Evolutionary conservation across 2,329 filamentous ascomycete species (phyloP), one percentile per base, ranked within the genome.

Genomic region (Colletotrichum plurivorum): DNA sequence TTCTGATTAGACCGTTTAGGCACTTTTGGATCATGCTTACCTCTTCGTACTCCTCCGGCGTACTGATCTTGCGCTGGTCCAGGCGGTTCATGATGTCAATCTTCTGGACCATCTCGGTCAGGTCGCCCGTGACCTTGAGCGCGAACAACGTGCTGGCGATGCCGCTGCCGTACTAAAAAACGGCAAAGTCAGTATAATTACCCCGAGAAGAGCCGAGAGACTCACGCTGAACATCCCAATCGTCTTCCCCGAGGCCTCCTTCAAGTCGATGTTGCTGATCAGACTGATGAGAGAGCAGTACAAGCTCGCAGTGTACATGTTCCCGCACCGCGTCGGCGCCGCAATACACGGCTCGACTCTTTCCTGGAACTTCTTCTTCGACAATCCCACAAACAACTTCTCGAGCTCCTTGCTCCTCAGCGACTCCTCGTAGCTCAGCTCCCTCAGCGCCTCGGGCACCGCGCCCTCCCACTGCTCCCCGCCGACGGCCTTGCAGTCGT

Each of bases 271-370:
- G 72, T 87, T 85, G 78, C 82, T 84, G 69, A 90, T 78, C 69
- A 90, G 77, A 70, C 84, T 84, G 71, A 84, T 83, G 22, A 90
- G 80, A 65, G 86, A 86, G 66, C 83, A 84, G 75, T 89, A 90
- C 64, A 90, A 86, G 76, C 90, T 90, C 70, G 77, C 83, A 72
- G 82, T 84, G 80, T 85, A 85, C 83, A 85, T 84, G 82, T 85
- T 86, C 70, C 84, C 78, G 74, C 88, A 73, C 76, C 45, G 56
- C 0, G 39, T 63, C 25, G 51, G 51, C 2, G 51, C 60, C 2
- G 51, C 60, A 12, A 63, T 63, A 5, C 51, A 63, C n/a, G 60
- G 60, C n/a, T 63, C 51, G 18, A 41, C 51, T 22, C 60, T 39
- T 20, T 39, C 25, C 41, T 25, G 54, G 9, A 63, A 63, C 7